Evolutionary conservation across 257 asterid species (phyloP).

Genomic region (Petunia axillaris): DNA sequence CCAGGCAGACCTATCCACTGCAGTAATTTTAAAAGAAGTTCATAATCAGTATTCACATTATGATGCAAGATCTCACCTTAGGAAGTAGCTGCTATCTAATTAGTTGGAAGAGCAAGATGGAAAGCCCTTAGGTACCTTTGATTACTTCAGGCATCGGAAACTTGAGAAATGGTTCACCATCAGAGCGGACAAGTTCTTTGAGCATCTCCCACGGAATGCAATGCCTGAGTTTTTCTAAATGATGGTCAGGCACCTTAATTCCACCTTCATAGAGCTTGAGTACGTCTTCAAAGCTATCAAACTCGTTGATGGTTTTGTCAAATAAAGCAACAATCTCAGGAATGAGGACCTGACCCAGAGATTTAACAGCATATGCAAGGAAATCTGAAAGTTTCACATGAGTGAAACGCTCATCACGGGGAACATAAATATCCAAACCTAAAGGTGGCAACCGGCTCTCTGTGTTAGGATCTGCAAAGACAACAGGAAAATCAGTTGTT

Average conservation of each 20-base stretch:
- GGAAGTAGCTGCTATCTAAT: neutral
- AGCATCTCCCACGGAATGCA: slow-evolving; percentile 72
- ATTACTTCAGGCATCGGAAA: slow-evolving; percentile 85
- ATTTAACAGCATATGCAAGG: slow-evolving; percentile 73
- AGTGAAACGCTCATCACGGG: slow-evolving; percentile 76
- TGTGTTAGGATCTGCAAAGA: slow-evolving; percentile 60
- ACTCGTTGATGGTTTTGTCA: slow-evolving; percentile 84
- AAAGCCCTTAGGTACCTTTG: slow-evolving; percentile 48
- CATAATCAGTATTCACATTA: slow-evolving; percentile 2
- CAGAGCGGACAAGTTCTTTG: slow-evolving; percentile 65
- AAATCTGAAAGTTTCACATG: slow-evolving; percentile 83
- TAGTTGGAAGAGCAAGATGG: neutral
- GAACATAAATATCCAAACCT: slow-evolving; percentile 68
- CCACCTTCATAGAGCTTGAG: slow-evolving; percentile 66
- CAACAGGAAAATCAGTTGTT: slow-evolving; percentile 23
- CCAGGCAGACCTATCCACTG: slow-evolving; percentile 90
- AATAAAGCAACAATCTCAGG: slow-evolving; percentile 67
- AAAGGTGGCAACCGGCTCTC: slow-evolving; percentile 69
- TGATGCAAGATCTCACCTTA: neutral
- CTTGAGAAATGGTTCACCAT: slow-evolving; percentile 62
- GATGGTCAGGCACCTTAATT: slow-evolving; percentile 51
- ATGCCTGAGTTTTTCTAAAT: slow-evolving; percentile 42
- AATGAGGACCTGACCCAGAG: slow-evolving; percentile 68
- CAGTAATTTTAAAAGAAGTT: slow-evolving; percentile 10
- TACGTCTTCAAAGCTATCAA: slow-evolving; percentile 76